These are phyloP conservation scores for Hymenoscyphus repandus DNA, from an alignment of 2,329 filamentous ascomycete genomes.

Conservation along the genomic window DNA sequence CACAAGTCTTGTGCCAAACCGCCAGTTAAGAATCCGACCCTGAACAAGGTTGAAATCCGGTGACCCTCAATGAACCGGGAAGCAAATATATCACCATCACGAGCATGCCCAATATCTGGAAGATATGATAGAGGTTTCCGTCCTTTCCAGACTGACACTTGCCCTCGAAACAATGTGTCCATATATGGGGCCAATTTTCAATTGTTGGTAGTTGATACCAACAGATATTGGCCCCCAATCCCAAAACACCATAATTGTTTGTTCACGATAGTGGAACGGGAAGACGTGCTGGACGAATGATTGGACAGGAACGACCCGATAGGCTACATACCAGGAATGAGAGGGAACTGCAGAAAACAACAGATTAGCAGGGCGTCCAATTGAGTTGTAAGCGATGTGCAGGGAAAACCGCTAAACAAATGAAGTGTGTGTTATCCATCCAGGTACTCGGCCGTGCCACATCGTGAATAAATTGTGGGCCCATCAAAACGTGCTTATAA, in stretches of 20 bases:
- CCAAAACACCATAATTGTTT: not conserved
- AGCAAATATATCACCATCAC: too few species aligned
- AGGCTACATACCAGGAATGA: constrained; percentile 48
- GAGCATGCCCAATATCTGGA: too few species aligned
- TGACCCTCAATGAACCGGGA: too few species aligned
- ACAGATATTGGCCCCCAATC: too few species aligned
- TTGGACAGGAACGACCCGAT: not conserved
- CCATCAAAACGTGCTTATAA: not conserved
- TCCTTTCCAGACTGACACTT: too few species aligned
- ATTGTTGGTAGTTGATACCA: too few species aligned
- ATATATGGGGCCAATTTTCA: not conserved
- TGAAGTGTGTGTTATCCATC: constrained; percentile 19
- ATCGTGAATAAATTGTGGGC: too few species aligned
- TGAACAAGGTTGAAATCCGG: too few species aligned
- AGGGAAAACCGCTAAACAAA: not conserved
- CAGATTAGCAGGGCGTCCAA: constrained; percentile 12
- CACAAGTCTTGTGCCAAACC: too few species aligned
- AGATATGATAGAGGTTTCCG: too few species aligned
- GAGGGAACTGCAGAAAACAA: constrained; percentile 50
- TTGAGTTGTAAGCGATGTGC: constrained; percentile 1
- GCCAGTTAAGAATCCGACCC: too few species aligned
- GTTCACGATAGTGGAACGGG: not conserved
- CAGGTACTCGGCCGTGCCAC: constrained; percentile 18
- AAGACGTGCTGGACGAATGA: not conserved
- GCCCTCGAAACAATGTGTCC: too few species aligned